A percentile compares a stretch with the other conserved stretches of the same genome.
Evolutionary conservation across 768 basidiomycete genomes (phyloP).

Genomic region (Boletus huronensis): DNA sequence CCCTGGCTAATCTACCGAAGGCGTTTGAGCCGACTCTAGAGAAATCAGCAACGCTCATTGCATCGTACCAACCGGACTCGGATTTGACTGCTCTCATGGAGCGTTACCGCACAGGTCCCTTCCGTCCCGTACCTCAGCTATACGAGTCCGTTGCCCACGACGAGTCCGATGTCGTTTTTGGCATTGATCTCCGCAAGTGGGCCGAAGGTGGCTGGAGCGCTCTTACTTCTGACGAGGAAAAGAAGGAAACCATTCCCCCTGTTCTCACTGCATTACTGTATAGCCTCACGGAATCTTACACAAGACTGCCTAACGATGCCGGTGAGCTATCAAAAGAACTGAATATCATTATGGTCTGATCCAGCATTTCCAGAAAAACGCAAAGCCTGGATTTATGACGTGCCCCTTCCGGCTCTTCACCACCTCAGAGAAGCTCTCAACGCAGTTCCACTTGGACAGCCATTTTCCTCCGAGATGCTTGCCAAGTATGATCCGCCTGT

Average conservation of each 20-base stretch:
- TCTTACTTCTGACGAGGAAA: slow-evolving; percentile 50
- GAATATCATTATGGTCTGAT: neutral
- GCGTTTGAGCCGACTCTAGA: slow-evolving; percentile 61
- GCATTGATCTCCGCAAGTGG: slow-evolving; percentile 90
- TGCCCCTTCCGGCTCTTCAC: slow-evolving; percentile 78
- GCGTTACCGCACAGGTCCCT: slow-evolving; percentile 89
- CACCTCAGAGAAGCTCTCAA: slow-evolving; percentile 85
- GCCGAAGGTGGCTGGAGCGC: slow-evolving; percentile 76
- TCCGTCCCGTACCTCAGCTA: slow-evolving; percentile 79
- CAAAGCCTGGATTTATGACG: slow-evolving; percentile 94
- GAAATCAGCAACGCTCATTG: slow-evolving; percentile 69
- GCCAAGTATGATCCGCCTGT: slow-evolving; percentile 81
- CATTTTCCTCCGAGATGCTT: slow-evolving; percentile 53
- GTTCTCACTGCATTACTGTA: slow-evolving; percentile 66
- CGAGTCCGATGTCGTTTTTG: slow-evolving; percentile 84
- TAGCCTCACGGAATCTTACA: slow-evolving; percentile 63
- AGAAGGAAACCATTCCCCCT: slow-evolving; percentile 65
- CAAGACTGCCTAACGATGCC: slow-evolving; percentile 53
- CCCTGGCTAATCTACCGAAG: slow-evolving; percentile 67
- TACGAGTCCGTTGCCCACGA: slow-evolving; percentile 85
- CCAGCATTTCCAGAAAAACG: slow-evolving; percentile 59
- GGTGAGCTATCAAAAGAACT: slow-evolving; percentile 41
- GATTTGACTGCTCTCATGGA: slow-evolving; percentile 87
- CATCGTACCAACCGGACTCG: slow-evolving; percentile 84
- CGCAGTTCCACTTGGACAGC: slow-evolving; percentile 49